phyloP scores from a whole-genome alignment of 2,329 filamentous ascomycete species.

The Fusarium marasasianum region DNA sequence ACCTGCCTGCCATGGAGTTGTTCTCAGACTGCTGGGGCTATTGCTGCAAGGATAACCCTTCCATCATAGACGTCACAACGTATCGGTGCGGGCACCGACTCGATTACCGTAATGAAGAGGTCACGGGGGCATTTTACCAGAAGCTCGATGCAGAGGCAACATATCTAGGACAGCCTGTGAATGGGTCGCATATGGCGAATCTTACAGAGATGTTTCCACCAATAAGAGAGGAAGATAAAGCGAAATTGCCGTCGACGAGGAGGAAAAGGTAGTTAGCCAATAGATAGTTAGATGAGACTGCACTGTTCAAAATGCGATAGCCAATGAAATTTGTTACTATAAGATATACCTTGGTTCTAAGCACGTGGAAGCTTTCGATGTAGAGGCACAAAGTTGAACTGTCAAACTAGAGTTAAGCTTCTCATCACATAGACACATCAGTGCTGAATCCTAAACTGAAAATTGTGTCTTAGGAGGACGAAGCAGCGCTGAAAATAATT shows the following conservation, averaged over 20 bases:
- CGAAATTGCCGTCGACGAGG: not conserved
- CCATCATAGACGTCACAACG: not conserved
- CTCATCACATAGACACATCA: not conserved
- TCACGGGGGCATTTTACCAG: not conserved
- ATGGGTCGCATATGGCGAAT: not conserved
- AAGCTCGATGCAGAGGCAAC: not conserved
- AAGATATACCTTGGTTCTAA: not conserved
- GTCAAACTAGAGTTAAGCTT: not conserved
- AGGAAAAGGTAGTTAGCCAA: not conserved
- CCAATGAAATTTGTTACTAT: not conserved
- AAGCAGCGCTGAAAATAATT: fast-evolving
- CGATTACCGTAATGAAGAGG: not conserved
- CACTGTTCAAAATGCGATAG: not conserved
- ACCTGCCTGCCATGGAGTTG: not conserved
- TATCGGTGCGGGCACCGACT: not conserved
- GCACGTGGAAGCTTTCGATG: not conserved
- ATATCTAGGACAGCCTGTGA: not conserved
- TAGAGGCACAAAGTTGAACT: no score
- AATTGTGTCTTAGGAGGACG: fast-evolving
- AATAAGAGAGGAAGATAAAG: not conserved
- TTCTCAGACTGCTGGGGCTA: not conserved
- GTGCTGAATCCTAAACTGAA: not conserved
- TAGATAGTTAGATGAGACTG: not conserved
- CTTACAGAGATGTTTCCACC: not conserved
- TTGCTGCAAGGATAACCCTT: not conserved